Conservation (phyloP, 495 filamentous ascomycete genomes). For the Recurvomyces mirabilis region DNA sequence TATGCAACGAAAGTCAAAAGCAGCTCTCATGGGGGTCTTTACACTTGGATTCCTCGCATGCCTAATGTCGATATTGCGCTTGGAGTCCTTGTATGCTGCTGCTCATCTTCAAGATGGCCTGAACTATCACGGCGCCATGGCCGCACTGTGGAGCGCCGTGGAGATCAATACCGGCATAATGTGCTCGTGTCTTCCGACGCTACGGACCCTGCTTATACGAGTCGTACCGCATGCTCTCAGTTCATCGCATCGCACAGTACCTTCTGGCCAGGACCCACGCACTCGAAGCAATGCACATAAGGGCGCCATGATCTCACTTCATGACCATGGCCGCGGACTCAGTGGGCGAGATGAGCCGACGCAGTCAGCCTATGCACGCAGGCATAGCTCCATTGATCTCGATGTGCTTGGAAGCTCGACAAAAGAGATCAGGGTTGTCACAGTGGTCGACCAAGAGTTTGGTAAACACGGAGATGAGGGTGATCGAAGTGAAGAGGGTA, state of each 20-base stretch:
- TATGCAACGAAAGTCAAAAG: constrained; percentile 22
- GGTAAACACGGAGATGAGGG: neutral
- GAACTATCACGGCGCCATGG: constrained; percentile 21
- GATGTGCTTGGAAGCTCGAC: neutral
- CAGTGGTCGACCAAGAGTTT: constrained; percentile 8
- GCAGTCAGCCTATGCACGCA: neutral
- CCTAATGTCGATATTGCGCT: constrained; percentile 25
- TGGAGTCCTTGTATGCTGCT: constrained; percentile 21
- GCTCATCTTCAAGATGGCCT: constrained; percentile 15
- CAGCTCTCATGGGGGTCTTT: constrained; percentile 23
- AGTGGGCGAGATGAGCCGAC: neutral
- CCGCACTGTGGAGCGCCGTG: constrained; percentile 22
- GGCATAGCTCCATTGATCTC: neutral
- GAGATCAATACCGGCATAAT: constrained; percentile 26
- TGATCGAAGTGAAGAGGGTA: neutral
- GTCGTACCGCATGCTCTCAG: constrained; percentile 19
- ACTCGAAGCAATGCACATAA: neutral
- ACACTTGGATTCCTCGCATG: constrained; percentile 23
- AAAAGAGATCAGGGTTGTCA: constrained; percentile 6
- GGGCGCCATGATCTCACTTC: neutral
- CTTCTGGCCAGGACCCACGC: neutral
- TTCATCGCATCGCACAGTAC: neutral
- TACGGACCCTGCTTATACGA: constrained; percentile 19
- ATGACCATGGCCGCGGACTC: too few relatives aligned
- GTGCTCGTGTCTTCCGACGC: constrained; percentile 25